Evolutionary conservation across 176 grass and related monocot genomes (phyloP), one percentile per base, ranked within the genome.

Genomic region (Lolium rigidum): DNA sequence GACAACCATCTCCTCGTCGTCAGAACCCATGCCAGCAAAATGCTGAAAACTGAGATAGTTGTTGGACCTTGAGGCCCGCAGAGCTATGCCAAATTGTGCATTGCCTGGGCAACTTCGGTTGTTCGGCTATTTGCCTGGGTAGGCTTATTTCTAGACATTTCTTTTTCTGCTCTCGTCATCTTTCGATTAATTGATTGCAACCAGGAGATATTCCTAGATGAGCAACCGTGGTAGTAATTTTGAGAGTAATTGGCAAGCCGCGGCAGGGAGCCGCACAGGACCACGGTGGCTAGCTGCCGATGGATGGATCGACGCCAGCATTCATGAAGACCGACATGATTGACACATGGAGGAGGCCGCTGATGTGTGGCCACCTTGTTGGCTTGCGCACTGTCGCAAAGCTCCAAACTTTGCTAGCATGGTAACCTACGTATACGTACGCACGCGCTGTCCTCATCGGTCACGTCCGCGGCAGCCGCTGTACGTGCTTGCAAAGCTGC

Each of bases 261-360:
- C 20, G n/a, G 59, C 59, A 64, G 6, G 55, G 18, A 59, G 24
- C 25, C 62, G 51, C 10, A 48, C 22, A 48, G 76, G 76, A 79
- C 38, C 65, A 63, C 71, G 28, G 26, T 28, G 26, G 26, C 65
- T 41, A 6, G 22, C 47, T 74, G 71, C 71, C 44, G 4, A 10
- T 1, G 16, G 24, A 79, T 67, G 8, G 51, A 39, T 44, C 47
- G 26, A 77, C 9, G 77, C 43, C 72, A 72, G 57, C 17, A 21
- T 21, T 60, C 25, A 80, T 62, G 39, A 62, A 80, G 77, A 18
- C 28, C 14, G 11, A 37, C 57, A 80, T 80, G 77, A 72, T 86
- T 61, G 85, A 80, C 83, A 18, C 51, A 80, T 38, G 52, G 51
- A 62, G 50, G 24, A 48, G 31, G 20, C 71, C 1, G 71, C 71